These are phyloP conservation scores for Saccharomycopsis microspora DNA, from an alignment of 805 yeast genomes.

Conservation along the genomic window DNA sequence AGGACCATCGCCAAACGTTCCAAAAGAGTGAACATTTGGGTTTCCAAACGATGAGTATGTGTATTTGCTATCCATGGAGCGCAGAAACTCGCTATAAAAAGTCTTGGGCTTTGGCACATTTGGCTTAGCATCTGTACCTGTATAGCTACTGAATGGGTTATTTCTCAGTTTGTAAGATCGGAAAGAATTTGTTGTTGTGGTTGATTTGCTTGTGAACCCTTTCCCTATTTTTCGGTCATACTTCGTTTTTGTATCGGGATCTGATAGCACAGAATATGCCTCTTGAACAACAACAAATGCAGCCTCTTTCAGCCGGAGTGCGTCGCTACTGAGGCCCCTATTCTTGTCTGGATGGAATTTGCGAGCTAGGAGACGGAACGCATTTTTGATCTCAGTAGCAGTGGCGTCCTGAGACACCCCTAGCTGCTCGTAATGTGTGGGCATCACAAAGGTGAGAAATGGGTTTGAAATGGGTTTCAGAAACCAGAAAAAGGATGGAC, in stretches of 20 bases:
- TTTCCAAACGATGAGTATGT: too few relatives aligned
- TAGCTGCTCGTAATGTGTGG: slow-evolving; percentile 52
- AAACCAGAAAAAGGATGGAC: too few relatives aligned
- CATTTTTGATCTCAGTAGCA: slow-evolving; percentile 44
- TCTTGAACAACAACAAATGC: slow-evolving; percentile 13
- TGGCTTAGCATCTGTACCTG: neutral
- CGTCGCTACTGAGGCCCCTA: slow-evolving; percentile 25
- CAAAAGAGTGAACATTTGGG: too few relatives aligned
- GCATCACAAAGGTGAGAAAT: neutral
- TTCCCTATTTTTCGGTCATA: slow-evolving; percentile 7
- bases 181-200: neutral
- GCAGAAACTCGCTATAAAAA: too few relatives aligned
- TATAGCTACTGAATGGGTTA: too few relatives aligned
- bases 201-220: neutral
- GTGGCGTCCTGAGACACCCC: slow-evolving; percentile 30
- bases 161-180: too few relatives aligned
- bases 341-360: slow-evolving; percentile 77
- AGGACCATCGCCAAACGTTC: too few relatives aligned
- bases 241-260: slow-evolving; percentile 10
- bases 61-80: too few relatives aligned
- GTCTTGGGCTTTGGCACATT: too few relatives aligned
- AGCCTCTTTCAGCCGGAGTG: slow-evolving; percentile 9
- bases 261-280: slow-evolving; percentile 11
- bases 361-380: slow-evolving; percentile 66
- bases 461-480: too few relatives aligned